phyloP scores from a whole-genome alignment of 495 filamentous ascomycete species.

The Rostrohypoxylon terebratum region DNA sequence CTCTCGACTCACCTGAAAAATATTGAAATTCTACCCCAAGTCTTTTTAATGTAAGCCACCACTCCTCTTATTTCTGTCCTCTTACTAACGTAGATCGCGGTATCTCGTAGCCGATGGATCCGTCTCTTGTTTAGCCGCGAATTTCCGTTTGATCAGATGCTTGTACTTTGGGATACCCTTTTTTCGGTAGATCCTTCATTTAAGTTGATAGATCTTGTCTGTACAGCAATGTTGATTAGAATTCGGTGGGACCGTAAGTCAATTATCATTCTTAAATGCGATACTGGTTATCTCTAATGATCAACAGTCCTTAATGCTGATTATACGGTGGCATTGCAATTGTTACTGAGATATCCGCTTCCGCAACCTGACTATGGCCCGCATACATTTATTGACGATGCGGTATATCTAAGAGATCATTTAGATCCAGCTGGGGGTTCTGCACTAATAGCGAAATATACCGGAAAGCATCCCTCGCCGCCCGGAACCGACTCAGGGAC shows the following conservation, averaged over 20 bases:
- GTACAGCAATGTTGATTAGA: conserved; percentile 91
- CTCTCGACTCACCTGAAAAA: conserved; percentile 83
- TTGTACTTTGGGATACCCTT: conserved; percentile 89
- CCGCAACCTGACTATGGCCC: conserved; percentile 72
- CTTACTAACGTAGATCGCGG: conserved; percentile 24
- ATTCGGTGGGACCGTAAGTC: conserved; percentile 90
- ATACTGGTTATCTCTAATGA: not conserved
- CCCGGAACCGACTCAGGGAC: conserved; percentile 51
- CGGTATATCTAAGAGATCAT: conserved; percentile 84
- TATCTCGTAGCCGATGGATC: conserved; percentile 82
- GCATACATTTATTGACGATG: conserved; percentile 85
- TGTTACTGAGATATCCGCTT: conserved; percentile 84
- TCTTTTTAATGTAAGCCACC: conserved; percentile 87
- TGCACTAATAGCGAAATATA: conserved; percentile 85
- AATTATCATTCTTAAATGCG: too few relatives aligned
- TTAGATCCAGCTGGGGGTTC: conserved; percentile 76
- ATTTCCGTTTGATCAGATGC: conserved; percentile 86
- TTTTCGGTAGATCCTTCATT: conserved; percentile 90
- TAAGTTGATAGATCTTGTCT: conserved; percentile 86
- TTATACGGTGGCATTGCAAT: conserved; percentile 82
- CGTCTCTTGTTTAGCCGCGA: conserved; percentile 92
- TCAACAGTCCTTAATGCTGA: conserved; percentile 81
- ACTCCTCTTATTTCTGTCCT: not conserved
- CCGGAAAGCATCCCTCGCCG: conserved; percentile 70
- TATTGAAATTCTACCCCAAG: conserved; percentile 93